A percentile compares a stretch with the other conserved stretches of the same genome.
phyloP scores from a whole-genome alignment of 2,329 filamentous ascomycete genomes.

The Chaetothyriales sp. region DNA sequence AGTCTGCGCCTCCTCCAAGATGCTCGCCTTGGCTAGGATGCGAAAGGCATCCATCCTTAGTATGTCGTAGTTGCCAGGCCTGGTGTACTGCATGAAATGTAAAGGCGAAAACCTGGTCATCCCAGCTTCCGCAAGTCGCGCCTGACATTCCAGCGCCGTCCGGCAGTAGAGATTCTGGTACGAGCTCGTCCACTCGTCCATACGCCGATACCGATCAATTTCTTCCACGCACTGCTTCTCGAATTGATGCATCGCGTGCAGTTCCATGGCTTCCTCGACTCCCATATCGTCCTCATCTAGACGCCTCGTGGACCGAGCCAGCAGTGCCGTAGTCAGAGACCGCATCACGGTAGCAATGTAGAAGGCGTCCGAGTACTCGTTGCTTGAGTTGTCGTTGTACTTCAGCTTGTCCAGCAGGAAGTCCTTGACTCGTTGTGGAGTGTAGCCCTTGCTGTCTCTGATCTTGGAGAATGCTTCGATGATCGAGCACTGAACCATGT shows the following conservation, averaged over 20 bases:
- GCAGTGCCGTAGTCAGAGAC: constrained; percentile 44
- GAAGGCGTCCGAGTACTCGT: constrained; percentile 74
- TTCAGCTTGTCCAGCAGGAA: constrained; percentile 82
- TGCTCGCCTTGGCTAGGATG: constrained; percentile 42
- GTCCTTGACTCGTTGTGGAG: constrained; percentile 62
- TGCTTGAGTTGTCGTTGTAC: constrained; percentile 89
- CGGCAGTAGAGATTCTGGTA: constrained; percentile 51
- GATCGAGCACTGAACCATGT: constrained; percentile 73
- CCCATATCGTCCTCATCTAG: constrained; percentile 30
- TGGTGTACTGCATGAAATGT: constrained; percentile 49
- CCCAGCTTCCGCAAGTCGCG: constrained; percentile 40
- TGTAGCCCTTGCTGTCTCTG: constrained; percentile 59
- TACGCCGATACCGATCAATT: constrained; percentile 48
- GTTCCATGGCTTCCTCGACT: constrained; percentile 34
- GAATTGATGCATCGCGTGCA: constrained; percentile 41
- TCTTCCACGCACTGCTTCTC: constrained; percentile 45
- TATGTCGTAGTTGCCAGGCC: constrained; percentile 45
- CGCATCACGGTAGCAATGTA: constrained; percentile 73
- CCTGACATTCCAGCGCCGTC: constrained; percentile 47
- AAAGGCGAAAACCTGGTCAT: constrained; percentile 39
- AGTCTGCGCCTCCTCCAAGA: constrained; percentile 34
- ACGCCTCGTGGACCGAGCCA: constrained; percentile 27
- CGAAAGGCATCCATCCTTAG: constrained; percentile 47
- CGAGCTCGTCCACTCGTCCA: constrained; percentile 54
- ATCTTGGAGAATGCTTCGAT: constrained; percentile 67